These are phyloP conservation scores for Kluyveromyces siamensis DNA, from an alignment of 805 yeast genomes.

Conservation along the genomic window DNA sequence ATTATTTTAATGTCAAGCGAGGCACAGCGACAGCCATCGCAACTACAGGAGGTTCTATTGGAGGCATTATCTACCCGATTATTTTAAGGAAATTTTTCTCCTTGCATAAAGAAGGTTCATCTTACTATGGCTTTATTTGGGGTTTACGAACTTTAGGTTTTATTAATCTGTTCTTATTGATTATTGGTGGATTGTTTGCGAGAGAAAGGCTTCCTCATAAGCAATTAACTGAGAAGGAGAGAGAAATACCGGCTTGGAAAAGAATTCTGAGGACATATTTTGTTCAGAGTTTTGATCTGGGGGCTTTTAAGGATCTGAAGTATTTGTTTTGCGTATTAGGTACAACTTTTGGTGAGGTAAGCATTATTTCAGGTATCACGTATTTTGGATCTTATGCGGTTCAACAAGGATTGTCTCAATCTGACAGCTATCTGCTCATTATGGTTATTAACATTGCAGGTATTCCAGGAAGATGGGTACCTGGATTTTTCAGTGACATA, in stretches of 20 bases:
- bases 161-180: slow-evolving; percentile 30
- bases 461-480: slow-evolving; percentile 36
- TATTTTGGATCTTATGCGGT: slow-evolving; percentile 43
- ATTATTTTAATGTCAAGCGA: slow-evolving; percentile 51
- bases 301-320: slow-evolving; percentile 35
- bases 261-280: slow-evolving; percentile 21
- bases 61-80: slow-evolving; percentile 47
- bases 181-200: slow-evolving; percentile 27
- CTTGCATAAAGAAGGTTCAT: slow-evolving; percentile 16
- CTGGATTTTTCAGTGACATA: slow-evolving; percentile 36
- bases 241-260: slow-evolving; percentile 26
- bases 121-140: slow-evolving; percentile 42
- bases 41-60: slow-evolving; percentile 44
- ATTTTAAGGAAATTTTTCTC: slow-evolving; percentile 39
- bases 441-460: slow-evolving; percentile 36
- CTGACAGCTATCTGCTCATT: slow-evolving; percentile 36
- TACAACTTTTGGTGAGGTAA: slow-evolving; percentile 39
- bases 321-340: slow-evolving; percentile 36
- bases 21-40: slow-evolving; percentile 45
- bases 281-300: slow-evolving; percentile 27
- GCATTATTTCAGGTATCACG: slow-evolving; percentile 37
- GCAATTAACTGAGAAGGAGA: slow-evolving; percentile 26
- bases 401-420: slow-evolving; percentile 33
- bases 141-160: slow-evolving; percentile 45
- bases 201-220: slow-evolving; percentile 39